A percentile compares a stretch with the other conserved stretches of the same genome.
Conservation (phyloP, 805 yeast genomes). For the Diddensiella transvaalensis region DNA sequence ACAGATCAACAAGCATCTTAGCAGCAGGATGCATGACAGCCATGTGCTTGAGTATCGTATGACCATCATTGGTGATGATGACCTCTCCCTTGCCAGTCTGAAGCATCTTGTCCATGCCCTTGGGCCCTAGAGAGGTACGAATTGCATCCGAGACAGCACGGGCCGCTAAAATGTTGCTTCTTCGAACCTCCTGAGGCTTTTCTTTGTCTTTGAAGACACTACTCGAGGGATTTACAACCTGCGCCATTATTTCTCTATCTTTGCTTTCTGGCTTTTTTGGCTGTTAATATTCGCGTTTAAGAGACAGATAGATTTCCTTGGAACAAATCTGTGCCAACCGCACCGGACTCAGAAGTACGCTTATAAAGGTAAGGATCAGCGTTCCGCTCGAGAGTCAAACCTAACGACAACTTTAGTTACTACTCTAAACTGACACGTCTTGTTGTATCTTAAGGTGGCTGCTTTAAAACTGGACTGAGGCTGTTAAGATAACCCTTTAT, state of each 20-base stretch:
- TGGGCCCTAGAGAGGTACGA: conserved; percentile 94
- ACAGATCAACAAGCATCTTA: conserved; percentile 93
- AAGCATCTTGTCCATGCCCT: conserved; percentile 98
- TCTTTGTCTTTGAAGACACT: conserved; percentile 75
- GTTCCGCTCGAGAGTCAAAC: no score
- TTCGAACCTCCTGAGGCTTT: conserved; percentile 92
- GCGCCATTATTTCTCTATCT: conserved; percentile 19
- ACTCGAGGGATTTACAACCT: conserved; percentile 15
- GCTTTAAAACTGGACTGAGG: no score
- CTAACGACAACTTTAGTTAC: no score
- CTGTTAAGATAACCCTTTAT: no score
- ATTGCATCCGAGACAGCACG: conserved; percentile 94
- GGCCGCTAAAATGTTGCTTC: conserved; percentile 85
- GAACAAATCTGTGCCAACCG: not conserved
- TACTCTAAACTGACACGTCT: no score
- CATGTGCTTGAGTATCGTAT: conserved; percentile 94
- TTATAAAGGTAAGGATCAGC: no score
- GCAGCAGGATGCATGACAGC: conserved; percentile 99
- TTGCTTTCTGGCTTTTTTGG: no score
- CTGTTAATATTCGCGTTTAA: not conserved
- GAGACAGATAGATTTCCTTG: not conserved
- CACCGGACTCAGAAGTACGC: not conserved
- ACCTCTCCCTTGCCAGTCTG: conserved; percentile 90
- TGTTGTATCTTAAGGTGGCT: no score
- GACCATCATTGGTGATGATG: conserved; percentile 96